Evolutionary conservation across 2,329 filamentous ascomycete species (phyloP).

Genomic region (Alternaria arbusti): DNA sequence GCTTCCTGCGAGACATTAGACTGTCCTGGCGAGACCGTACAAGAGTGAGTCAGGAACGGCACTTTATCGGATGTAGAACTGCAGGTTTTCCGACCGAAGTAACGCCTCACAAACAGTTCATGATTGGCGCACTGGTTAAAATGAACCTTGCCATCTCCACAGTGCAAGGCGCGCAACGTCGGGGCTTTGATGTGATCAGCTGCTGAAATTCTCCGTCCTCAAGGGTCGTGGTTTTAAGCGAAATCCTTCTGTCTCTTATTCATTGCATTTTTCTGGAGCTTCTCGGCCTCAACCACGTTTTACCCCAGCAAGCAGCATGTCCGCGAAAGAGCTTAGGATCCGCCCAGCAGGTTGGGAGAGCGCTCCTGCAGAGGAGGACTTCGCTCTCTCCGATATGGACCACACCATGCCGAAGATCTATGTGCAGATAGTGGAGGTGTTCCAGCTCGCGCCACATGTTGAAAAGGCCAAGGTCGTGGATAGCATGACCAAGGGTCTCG

Average conservation of each 20-base stretch:
- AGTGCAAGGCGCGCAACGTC: background rate
- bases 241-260: background rate
- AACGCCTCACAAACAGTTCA: background rate
- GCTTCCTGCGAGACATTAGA: background rate
- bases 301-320: background rate
- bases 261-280: background rate
- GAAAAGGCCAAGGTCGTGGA: slow-evolving; percentile 14
- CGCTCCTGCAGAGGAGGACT: background rate
- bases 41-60: background rate
- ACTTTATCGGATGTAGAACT: background rate
- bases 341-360: background rate
- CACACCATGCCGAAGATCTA: slow-evolving; percentile 27
- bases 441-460: slow-evolving; percentile 9
- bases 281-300: background rate
- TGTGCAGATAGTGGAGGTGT: slow-evolving; percentile 21
- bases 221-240: background rate
- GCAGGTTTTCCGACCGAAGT: background rate
- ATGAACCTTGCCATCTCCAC: background rate
- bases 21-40: background rate
- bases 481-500: slow-evolving; percentile 21
- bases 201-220: background rate
- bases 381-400: slow-evolving; percentile 4
- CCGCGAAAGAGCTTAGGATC: background rate
- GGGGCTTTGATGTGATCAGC: background rate
- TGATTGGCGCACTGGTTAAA: background rate